Conservation (phyloP, 2,329 filamentous ascomycete species). For the Paecilomyces sp. region DNA sequence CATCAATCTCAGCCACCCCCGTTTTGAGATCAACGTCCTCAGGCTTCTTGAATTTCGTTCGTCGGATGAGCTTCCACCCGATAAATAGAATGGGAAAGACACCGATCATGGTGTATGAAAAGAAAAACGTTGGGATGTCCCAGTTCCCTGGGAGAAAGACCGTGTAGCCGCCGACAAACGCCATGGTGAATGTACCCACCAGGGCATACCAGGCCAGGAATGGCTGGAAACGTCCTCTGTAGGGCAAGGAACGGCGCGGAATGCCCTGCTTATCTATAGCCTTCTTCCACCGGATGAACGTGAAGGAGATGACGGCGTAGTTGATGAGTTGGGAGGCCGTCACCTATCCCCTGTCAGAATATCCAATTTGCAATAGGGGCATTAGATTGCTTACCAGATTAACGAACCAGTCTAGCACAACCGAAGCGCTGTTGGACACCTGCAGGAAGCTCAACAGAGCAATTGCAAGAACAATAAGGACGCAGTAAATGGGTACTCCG, state of each 20-base stretch:
- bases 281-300: conserved; percentile 65
- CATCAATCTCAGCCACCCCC: conserved; percentile 60
- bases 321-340: conserved; percentile 71
- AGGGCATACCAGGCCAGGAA: conserved; percentile 64
- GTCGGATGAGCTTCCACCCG: conserved; percentile 64
- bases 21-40: conserved; percentile 57
- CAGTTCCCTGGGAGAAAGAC: conserved; percentile 66
- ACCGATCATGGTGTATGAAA: conserved; percentile 69
- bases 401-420: conserved; percentile 67
- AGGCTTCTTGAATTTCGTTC: conserved; percentile 51
- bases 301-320: conserved; percentile 61
- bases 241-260: conserved; percentile 60
- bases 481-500: conserved; percentile 70
- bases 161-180: conserved; percentile 66
- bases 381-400: conserved; percentile 42
- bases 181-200: conserved; percentile 59
- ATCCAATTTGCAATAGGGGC: background rate
- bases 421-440: conserved; percentile 57
- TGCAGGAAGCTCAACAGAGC: conserved; percentile 68
- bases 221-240: conserved; percentile 62
- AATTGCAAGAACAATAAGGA: conserved; percentile 58
- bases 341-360: conserved; percentile 30
- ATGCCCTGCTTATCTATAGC: conserved; percentile 64
- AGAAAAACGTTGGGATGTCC: conserved; percentile 64
- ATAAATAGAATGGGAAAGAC: conserved; percentile 63